phyloP scores from a whole-genome alignment of 2,329 filamentous ascomycete genomes.

The Elsinoe fawcettii region DNA sequence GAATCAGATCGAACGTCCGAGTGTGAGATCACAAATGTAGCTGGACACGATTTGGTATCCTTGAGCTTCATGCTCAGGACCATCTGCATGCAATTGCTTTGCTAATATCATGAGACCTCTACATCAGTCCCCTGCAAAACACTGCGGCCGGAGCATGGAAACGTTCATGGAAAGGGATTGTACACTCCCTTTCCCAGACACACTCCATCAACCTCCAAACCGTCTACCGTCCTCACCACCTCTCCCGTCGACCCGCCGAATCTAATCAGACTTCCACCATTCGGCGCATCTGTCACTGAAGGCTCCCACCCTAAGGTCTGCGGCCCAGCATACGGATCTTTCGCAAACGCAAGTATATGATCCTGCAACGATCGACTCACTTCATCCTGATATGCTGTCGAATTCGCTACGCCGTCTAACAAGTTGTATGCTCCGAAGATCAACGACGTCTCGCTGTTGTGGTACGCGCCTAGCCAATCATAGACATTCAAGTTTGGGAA shows the following conservation, averaged over 20 bases:
- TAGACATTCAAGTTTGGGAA: slow-evolving; percentile 36
- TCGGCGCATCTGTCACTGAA: not conserved
- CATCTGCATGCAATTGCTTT: too few relatives aligned
- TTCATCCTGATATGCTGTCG: slow-evolving; percentile 19
- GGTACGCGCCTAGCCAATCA: slow-evolving; percentile 38
- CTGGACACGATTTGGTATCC: too few relatives aligned
- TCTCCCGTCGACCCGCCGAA: not conserved
- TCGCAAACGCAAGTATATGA: slow-evolving; percentile 30
- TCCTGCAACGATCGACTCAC: slow-evolving; percentile 31
- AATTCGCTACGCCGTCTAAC: slow-evolving; percentile 22
- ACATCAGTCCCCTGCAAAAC: too few relatives aligned
- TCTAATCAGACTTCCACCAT: not conserved
- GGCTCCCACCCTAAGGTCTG: not conserved
- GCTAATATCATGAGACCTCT: too few relatives aligned
- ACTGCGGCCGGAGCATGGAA: too few relatives aligned
- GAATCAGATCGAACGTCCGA: too few relatives aligned
- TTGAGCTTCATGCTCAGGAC: too few relatives aligned
- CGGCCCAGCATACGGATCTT: slow-evolving; percentile 24
- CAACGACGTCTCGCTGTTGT: slow-evolving; percentile 34
- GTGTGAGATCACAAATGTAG: too few relatives aligned
- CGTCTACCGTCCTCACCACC: not conserved
- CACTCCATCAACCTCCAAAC: not conserved
- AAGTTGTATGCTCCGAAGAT: slow-evolving; percentile 34
- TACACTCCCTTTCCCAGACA: not conserved
- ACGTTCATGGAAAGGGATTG: not conserved